phyloP scores from a whole-genome alignment of 2,329 filamentous ascomycete genomes.

The Monilinia laxa region DNA sequence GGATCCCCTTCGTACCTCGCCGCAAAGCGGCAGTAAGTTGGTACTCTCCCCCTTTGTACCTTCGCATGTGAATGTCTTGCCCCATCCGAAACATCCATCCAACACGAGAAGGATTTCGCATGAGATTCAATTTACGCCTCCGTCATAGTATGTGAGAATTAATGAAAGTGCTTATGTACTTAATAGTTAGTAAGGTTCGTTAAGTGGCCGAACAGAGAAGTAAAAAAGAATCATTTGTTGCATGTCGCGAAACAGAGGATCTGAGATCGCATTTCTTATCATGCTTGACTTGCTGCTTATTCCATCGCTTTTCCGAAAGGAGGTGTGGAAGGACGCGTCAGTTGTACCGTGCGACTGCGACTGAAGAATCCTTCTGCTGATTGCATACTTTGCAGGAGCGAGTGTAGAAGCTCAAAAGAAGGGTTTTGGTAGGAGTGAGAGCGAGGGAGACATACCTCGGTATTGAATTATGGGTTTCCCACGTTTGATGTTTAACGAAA shows the following conservation, averaged over 20 bases:
- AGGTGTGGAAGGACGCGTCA: not conserved
- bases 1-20: slow-evolving; percentile 1
- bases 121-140: not conserved
- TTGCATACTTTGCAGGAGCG: not conserved
- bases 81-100: slow-evolving; percentile 9
- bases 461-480: not conserved
- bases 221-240: not conserved
- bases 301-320: not conserved
- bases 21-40: slow-evolving; percentile 6
- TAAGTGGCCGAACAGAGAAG: slow-evolving; percentile 3
- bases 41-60: slow-evolving; percentile 10
- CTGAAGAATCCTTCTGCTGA: slow-evolving; percentile 2
- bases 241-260: slow-evolving; percentile 18
- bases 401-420: not conserved
- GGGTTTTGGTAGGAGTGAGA: slow-evolving; percentile 11
- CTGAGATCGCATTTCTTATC: slow-evolving; percentile 17
- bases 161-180: slow-evolving; percentile 2
- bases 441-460: not conserved
- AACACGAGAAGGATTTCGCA: slow-evolving; percentile 19
- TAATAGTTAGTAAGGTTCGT: not conserved
- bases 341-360: slow-evolving; percentile 10
- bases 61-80: slow-evolving; percentile 11
- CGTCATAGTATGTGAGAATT: not conserved
- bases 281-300: not conserved
- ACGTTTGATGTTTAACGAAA: not conserved